A percentile compares a stretch with the other conserved stretches of the same genome.
Conservation (phyloP, 352 stramenopile genomes). For the Globisporangium canariense region DNA sequence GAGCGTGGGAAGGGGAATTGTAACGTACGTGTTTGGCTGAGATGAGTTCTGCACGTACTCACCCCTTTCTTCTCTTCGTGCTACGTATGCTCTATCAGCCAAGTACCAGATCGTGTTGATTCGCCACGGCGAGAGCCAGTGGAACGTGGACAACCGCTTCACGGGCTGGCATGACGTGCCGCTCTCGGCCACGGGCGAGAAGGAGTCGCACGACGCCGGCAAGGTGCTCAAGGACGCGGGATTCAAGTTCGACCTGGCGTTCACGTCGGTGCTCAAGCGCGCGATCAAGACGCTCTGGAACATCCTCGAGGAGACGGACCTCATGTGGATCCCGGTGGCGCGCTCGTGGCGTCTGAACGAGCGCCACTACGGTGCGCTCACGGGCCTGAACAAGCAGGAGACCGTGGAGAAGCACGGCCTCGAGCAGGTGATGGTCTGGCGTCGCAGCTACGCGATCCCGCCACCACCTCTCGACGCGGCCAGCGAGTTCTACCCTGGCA, state of each 20-base stretch:
- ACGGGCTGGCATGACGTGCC: conserved; percentile 98
- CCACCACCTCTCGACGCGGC: conserved; percentile 89
- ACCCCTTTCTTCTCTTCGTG: not conserved
- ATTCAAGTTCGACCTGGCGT: conserved; percentile 94
- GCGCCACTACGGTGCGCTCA: conserved; percentile 97
- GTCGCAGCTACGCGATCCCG: conserved; percentile 96
- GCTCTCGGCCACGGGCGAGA: conserved; percentile 81
- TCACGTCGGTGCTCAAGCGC: conserved; percentile 96
- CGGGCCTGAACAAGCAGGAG: conserved; percentile 98
- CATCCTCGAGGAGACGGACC: conserved; percentile 95
- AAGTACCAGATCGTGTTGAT: conserved; percentile 90
- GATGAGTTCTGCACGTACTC: not conserved
- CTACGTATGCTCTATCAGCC: conserved; percentile 23
- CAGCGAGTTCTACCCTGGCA: conserved; percentile 89
- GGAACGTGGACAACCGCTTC: conserved; percentile 99
- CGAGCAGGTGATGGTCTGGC: conserved; percentile 98
- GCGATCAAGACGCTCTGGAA: conserved; percentile 98
- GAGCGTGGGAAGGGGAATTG: not conserved
- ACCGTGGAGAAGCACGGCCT: conserved; percentile 98
- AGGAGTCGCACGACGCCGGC: conserved; percentile 94
- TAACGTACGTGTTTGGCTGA: not conserved
- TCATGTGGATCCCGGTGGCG: conserved; percentile 97
- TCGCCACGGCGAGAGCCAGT: conserved; percentile 96
- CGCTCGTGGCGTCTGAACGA: conserved; percentile 97
- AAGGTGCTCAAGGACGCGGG: conserved; percentile 92